phyloP scores from a whole-genome alignment of 345 rosid genomes.

The Citrus reticulata region DNA sequence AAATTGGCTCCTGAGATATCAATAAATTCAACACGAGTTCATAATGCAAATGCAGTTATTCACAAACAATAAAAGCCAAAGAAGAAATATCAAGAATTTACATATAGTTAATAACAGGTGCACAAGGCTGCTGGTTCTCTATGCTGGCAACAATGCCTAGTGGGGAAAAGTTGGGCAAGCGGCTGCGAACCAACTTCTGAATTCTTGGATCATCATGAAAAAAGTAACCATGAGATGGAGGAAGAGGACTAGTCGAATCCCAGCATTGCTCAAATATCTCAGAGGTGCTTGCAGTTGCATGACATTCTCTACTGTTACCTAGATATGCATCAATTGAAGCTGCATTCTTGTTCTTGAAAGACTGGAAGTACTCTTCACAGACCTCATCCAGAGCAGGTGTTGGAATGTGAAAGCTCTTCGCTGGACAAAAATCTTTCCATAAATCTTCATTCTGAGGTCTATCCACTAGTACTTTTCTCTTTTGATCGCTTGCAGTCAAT shows the following conservation, averaged over 20 bases:
- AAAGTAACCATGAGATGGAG: conserved; percentile 75
- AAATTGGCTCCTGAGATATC: conserved; percentile 68
- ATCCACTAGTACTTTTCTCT: conserved; percentile 24
- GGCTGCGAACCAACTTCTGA: conserved; percentile 43
- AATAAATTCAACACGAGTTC: background rate
- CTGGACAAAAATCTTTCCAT: conserved; percentile 64
- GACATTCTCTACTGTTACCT: conserved; percentile 15
- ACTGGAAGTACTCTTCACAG: conserved; percentile 69
- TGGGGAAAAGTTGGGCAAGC: conserved; percentile 73
- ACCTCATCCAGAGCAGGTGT: conserved; percentile 86
- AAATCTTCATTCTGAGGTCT: conserved; percentile 40
- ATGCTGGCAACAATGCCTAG: conserved; percentile 31
- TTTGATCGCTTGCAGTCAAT: conserved; percentile 26
- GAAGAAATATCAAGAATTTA: conserved; percentile 19
- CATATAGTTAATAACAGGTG: conserved; percentile 62
- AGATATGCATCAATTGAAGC: conserved; percentile 12
- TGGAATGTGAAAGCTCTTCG: conserved; percentile 35
- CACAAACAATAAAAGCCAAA: background rate
- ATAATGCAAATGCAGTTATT: background rate
- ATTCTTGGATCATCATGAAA: conserved; percentile 74
- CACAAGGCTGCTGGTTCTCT: conserved; percentile 34
- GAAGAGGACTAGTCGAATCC: conserved; percentile 40
- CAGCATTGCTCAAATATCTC: conserved; percentile 28
- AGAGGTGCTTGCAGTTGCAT: conserved; percentile 9
- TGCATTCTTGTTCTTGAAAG: conserved; percentile 34